These are phyloP conservation scores for Gastrolobium bilobum DNA, from an alignment of 306 rosid species.

Conservation along the genomic window DNA sequence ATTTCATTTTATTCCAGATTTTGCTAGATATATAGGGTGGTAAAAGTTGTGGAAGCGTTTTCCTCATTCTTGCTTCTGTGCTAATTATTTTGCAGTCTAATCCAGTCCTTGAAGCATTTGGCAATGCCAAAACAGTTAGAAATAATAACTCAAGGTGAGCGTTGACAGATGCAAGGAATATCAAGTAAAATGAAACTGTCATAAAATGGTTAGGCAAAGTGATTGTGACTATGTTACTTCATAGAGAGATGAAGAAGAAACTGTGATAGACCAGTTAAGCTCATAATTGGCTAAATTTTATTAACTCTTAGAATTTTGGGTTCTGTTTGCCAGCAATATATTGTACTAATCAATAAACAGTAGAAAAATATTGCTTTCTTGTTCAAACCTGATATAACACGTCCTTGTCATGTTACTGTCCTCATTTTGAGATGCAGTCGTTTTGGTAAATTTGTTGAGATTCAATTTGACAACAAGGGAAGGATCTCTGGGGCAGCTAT, in stretches of 20 bases:
- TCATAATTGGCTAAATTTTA: slow-evolving; percentile 38
- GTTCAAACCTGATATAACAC: slow-evolving; percentile 40
- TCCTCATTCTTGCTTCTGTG: slow-evolving; percentile 51
- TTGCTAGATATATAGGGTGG: slow-evolving; percentile 28
- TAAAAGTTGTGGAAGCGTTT: slow-evolving; percentile 24
- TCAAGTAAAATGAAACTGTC: slow-evolving; percentile 36
- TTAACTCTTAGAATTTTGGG: slow-evolving; percentile 36
- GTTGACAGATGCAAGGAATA: slow-evolving; percentile 35
- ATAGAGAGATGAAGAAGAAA: not conserved
- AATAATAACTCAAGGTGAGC: slow-evolving; percentile 98
- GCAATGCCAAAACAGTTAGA: slow-evolving; percentile 98
- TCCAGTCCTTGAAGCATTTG: slow-evolving; percentile 99
- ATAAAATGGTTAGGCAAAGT: slow-evolving; percentile 32
- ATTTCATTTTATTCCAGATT: slow-evolving; percentile 43
- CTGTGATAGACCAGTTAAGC: not conserved
- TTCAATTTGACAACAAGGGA: slow-evolving; percentile 99
- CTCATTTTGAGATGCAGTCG: slow-evolving; percentile 83
- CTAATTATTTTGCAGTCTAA: slow-evolving; percentile 81
- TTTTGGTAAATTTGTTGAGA: slow-evolving; percentile 99
- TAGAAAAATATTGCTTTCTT: slow-evolving; percentile 32
- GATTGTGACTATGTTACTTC: slow-evolving; percentile 22
- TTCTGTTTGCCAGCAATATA: slow-evolving; percentile 38
- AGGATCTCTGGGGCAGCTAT: slow-evolving; percentile 99
- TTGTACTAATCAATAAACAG: slow-evolving; percentile 13
- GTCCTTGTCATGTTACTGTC: slow-evolving; percentile 39